Conservation (phyloP, 768 basidiomycete genomes). For the Pleurotus salmoneostramineus region DNA sequence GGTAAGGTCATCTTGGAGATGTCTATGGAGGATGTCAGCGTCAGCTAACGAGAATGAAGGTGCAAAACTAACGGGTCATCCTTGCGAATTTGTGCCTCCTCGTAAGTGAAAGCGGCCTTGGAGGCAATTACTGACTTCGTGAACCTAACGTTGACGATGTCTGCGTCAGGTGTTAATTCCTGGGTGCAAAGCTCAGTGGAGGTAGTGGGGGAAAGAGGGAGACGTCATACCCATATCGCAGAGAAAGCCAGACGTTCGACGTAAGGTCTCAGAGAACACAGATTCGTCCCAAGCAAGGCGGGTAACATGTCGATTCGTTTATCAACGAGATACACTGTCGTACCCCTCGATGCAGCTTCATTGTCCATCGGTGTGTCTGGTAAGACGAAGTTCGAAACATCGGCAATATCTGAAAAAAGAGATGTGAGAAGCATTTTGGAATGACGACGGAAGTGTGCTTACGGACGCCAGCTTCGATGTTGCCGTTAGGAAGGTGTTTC, state of each 20-base stretch:
- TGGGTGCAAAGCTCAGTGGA: conserved; percentile 24
- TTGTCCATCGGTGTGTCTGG: conserved; percentile 94
- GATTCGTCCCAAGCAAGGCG: conserved; percentile 86
- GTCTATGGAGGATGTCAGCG: conserved; percentile 33
- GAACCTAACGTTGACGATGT: conserved; percentile 88
- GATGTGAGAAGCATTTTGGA: neutral
- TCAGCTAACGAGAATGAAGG: neutral
- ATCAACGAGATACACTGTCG: conserved; percentile 97
- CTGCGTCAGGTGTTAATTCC: conserved; percentile 87
- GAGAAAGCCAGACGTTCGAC: conserved; percentile 96
- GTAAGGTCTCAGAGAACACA: conserved; percentile 88
- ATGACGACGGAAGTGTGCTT: conserved; percentile 32
- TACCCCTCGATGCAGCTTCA: conserved; percentile 93
- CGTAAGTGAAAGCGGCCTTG: conserved; percentile 95
- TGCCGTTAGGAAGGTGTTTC: conserved; percentile 79
- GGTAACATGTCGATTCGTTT: conserved; percentile 99
- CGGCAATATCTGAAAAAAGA: conserved; percentile 78
- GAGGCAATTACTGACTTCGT: conserved; percentile 96
- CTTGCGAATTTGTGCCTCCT: conserved; percentile 90
- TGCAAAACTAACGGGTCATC: conserved; percentile 72
- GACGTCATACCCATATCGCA: conserved; percentile 76
- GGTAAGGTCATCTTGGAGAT: conserved; percentile 77
- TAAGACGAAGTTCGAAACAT: conserved; percentile 94
- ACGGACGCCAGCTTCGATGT: conserved; percentile 98
- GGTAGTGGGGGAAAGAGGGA: neutral